Percentiles rank a stretch among this genome's conserved stretches.
phyloP scores from a whole-genome alignment of 2,329 filamentous ascomycete genomes.

The Coccinonectria pachysandricola region DNA sequence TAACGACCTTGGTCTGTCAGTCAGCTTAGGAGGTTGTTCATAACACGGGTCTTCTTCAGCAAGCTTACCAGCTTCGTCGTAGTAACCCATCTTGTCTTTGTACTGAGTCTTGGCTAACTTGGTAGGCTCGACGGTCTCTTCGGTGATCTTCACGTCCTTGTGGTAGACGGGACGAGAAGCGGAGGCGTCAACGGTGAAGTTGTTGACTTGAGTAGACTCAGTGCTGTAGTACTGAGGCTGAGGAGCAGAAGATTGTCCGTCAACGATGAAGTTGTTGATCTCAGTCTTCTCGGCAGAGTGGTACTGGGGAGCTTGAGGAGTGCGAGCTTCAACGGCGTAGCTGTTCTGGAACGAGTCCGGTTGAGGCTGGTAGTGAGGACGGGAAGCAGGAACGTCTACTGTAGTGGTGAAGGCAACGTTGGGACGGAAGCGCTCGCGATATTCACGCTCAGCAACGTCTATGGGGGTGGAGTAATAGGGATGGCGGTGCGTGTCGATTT shows the following conservation, averaged over 20 bases:
- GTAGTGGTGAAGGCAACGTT: slow-evolving; percentile 29
- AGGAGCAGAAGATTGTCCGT: slow-evolving; percentile 10
- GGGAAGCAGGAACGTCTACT: slow-evolving; percentile 22
- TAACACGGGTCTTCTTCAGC: background rate
- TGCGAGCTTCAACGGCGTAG: slow-evolving; percentile 16
- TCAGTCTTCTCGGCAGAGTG: slow-evolving; percentile 15
- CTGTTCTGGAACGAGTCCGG: slow-evolving; percentile 14
- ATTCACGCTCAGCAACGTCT: slow-evolving; percentile 57
- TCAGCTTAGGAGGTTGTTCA: slow-evolving; percentile 5
- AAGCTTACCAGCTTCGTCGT: slow-evolving; percentile 49
- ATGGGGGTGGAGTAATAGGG: slow-evolving; percentile 40
- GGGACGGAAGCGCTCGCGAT: slow-evolving; percentile 50
- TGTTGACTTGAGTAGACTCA: slow-evolving; percentile 8
- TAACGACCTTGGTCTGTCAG: slow-evolving; percentile 38
- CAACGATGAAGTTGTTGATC: slow-evolving; percentile 21
- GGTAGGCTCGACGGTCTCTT: slow-evolving; percentile 54
- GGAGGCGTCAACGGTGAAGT: slow-evolving; percentile 8
- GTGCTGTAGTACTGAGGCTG: slow-evolving; percentile 10
- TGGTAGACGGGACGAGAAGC: slow-evolving; percentile 4
- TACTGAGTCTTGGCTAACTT: slow-evolving; percentile 30
- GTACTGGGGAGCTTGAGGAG: slow-evolving; percentile 12
- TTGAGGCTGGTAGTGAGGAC: slow-evolving; percentile 22
- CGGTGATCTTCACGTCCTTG: slow-evolving; percentile 32
- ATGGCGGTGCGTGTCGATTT: slow-evolving; percentile 47
- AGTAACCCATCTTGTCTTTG: slow-evolving; percentile 54